phyloP scores from a whole-genome alignment of 1,284 basidiomycete genomes.

The Tilletiopsis washingtonensis region DNA sequence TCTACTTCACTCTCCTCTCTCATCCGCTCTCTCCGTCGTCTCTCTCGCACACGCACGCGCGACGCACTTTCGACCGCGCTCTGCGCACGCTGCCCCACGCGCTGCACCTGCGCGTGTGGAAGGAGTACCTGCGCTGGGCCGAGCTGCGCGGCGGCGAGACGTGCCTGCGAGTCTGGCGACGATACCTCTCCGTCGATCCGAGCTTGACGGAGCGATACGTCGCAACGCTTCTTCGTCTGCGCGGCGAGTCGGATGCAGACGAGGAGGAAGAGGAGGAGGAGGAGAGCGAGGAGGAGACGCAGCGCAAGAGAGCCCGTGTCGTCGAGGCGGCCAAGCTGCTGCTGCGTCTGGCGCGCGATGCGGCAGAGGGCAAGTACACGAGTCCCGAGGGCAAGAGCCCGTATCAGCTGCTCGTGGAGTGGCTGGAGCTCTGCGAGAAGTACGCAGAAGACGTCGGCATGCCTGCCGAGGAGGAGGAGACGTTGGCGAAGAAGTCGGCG shows the following conservation, averaged over 20 bases:
- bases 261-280: slow-evolving; percentile 7
- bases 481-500: no score
- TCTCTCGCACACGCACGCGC: slow-evolving; percentile 79
- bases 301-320: not conserved
- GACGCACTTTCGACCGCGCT: slow-evolving; percentile 88
- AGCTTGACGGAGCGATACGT: slow-evolving; percentile 43
- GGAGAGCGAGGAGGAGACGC: slow-evolving; percentile 1
- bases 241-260: slow-evolving; percentile 12
- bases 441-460: slow-evolving; percentile 88
- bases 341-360: slow-evolving; percentile 71
- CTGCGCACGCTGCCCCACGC: slow-evolving; percentile 87
- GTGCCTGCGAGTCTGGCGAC: slow-evolving; percentile 76
- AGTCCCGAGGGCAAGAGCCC: slow-evolving; percentile 91
- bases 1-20: slow-evolving; percentile 81
- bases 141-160: slow-evolving; percentile 75
- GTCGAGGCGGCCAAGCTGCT: slow-evolving; percentile 89
- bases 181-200: slow-evolving; percentile 63
- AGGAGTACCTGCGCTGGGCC: slow-evolving; percentile 88
- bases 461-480: slow-evolving; percentile 59
- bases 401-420: slow-evolving; percentile 86
- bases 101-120: slow-evolving; percentile 89
- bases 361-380: slow-evolving; percentile 70
- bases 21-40: slow-evolving; percentile 81
- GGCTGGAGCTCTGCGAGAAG: slow-evolving; percentile 82
- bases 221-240: slow-evolving; percentile 19